These are phyloP conservation scores for Amauroascus niger DNA, from an alignment of 2,329 filamentous ascomycete species.

Conservation along the genomic window DNA sequence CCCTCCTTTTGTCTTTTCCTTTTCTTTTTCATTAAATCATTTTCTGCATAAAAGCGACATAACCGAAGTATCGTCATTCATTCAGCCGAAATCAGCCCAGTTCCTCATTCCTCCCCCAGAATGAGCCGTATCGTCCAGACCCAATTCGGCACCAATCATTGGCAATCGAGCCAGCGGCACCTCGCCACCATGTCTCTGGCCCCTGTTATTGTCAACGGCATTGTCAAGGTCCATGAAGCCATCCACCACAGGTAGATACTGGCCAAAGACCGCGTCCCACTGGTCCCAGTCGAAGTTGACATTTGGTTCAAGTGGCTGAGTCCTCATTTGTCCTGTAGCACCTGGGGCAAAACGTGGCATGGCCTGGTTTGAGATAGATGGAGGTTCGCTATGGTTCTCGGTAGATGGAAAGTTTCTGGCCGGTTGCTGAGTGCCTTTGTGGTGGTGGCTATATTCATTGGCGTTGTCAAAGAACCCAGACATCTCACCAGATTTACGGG, in stretches of 20 bases:
- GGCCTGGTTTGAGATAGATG: constrained; percentile 26
- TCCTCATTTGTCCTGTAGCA: constrained; percentile 25
- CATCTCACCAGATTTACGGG: not conserved
- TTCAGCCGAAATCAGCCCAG: constrained; percentile 18
- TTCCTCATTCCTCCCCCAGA: constrained; percentile 9
- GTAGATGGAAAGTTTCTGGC: not conserved
- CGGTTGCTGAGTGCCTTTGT: not conserved
- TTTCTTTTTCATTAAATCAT: not conserved
- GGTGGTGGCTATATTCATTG: not conserved
- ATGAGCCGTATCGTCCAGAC: not conserved
- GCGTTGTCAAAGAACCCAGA: not conserved
- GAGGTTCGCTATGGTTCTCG: constrained; percentile 9
- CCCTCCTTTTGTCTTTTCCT: not conserved
- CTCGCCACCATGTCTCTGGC: not conserved
- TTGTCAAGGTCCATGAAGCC: constrained; percentile 37
- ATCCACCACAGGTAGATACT: constrained; percentile 37
- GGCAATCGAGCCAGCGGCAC: not conserved
- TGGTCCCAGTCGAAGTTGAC: constrained; percentile 42
- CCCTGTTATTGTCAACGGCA: not conserved
- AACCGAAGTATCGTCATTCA: not conserved
- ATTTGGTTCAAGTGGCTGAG: constrained; percentile 23
- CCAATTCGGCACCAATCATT: not conserved
- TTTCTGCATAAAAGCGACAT: not conserved
- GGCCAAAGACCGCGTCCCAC: constrained; percentile 42
- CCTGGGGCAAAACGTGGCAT: constrained; percentile 10